Conservation (phyloP, 1,139 yeast species). For the Kodamaea fungicola region DNA sequence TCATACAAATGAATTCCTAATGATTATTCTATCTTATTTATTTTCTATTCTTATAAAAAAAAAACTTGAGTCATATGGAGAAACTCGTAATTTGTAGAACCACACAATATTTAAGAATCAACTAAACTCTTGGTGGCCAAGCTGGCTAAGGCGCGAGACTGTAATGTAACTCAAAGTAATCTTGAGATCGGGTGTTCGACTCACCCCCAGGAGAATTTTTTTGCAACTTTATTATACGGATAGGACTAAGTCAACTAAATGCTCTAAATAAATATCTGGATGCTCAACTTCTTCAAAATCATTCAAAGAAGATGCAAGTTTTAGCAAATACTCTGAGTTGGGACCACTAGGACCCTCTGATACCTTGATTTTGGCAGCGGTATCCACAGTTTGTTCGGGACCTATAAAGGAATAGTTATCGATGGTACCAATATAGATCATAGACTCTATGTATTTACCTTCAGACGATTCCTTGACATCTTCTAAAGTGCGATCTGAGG, state of each 20-base stretch:
- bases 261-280: slow-evolving; percentile 37
- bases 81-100: too few species aligned
- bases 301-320: slow-evolving; percentile 51
- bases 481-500: slow-evolving; percentile 11
- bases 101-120: too few species aligned
- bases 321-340: slow-evolving; percentile 65
- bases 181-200: slow-evolving; percentile 86
- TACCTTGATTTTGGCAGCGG: slow-evolving; percentile 58
- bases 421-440: slow-evolving; percentile 80
- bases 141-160: slow-evolving; percentile 84
- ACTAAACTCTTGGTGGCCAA: slow-evolving; percentile 80
- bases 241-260: slow-evolving; percentile 17
- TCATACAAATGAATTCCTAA: too few species aligned
- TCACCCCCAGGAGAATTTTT: slow-evolving; percentile 72
- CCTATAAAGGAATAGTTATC: slow-evolving; percentile 82
- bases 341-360: slow-evolving; percentile 79
- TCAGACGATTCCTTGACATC: slow-evolving; percentile 24
- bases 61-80: too few species aligned
- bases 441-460: slow-evolving; percentile 49
- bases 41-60: too few species aligned
- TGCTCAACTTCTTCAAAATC: slow-evolving; percentile 38
- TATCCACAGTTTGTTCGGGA: slow-evolving; percentile 56
- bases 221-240: slow-evolving; percentile 17
- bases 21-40: too few species aligned
- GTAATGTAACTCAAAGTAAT: slow-evolving; percentile 55